Percentiles rank a stretch among this genome's conserved stretches.
phyloP scores from a whole-genome alignment of 805 yeast species.

The Danielia oregonensis region DNA sequence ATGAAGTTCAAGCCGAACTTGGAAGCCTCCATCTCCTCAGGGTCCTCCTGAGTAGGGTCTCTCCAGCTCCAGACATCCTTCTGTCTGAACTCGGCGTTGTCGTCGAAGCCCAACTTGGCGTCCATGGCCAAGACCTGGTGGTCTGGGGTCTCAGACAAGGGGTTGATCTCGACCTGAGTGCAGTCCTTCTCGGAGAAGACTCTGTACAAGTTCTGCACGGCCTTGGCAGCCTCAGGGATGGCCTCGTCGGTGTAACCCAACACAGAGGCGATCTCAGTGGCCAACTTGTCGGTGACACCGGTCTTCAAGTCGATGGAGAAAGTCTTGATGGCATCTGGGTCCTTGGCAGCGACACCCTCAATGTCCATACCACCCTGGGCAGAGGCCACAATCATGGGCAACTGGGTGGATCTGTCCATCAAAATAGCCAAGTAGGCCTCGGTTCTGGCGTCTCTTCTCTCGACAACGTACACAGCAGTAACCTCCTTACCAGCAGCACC shows the following conservation, averaged over 20 bases:
- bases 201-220: constrained; percentile 82
- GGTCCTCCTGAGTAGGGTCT: constrained; percentile 96
- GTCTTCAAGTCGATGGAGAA: constrained; percentile 71
- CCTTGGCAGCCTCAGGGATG: constrained; percentile 79
- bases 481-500: constrained; percentile 97
- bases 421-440: constrained; percentile 95
- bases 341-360: constrained; percentile 93
- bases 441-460: constrained; percentile 87
- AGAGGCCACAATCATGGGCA: constrained; percentile 92
- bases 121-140: constrained; percentile 95
- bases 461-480: constrained; percentile 92
- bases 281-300: constrained; percentile 79
- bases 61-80: constrained; percentile 94
- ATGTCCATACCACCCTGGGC: constrained; percentile 99
- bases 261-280: constrained; percentile 69
- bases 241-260: constrained; percentile 81
- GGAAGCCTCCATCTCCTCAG: constrained; percentile 92
- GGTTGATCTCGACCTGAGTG: constrained; percentile 98
- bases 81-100: constrained; percentile 94
- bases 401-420: constrained; percentile 88
- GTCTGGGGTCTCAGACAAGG: constrained; percentile 89
- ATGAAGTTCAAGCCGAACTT: constrained; percentile 90
- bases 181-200: constrained; percentile 91
- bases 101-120: constrained; percentile 98
- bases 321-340: constrained; percentile 89